These are phyloP conservation scores for Graphilbum ipis-grandicollis DNA, from an alignment of 2,329 filamentous ascomycete species.

Conservation along the genomic window DNA sequence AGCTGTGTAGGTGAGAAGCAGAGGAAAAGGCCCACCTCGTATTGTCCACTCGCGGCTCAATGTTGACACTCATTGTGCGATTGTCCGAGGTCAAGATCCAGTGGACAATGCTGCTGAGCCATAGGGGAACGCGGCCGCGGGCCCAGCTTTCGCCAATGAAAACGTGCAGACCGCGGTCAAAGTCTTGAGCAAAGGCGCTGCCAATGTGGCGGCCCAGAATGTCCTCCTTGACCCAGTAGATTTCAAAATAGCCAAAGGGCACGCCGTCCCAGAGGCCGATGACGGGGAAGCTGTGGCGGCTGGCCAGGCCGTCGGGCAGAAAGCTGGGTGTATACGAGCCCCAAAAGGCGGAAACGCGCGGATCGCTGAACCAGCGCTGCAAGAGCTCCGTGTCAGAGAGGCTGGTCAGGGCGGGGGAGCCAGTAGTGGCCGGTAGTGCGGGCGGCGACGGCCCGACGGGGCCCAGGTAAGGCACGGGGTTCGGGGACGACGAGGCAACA, in stretches of 20 bases:
- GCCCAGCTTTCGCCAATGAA: conserved; percentile 88
- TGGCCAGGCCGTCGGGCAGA: conserved; percentile 45
- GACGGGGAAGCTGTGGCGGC: conserved; percentile 67
- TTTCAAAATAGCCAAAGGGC: conserved; percentile 92
- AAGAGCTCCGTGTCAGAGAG: conserved; percentile 44
- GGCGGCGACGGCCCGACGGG: conserved; percentile 20
- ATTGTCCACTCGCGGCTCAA: conserved; percentile 90
- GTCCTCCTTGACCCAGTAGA: conserved; percentile 98
- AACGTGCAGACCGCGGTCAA: conserved; percentile 76
- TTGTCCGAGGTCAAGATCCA: conserved; percentile 63
- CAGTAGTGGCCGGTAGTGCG: conserved; percentile 15
- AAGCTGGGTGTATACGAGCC: conserved; percentile 50
- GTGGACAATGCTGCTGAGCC: conserved; percentile 78
- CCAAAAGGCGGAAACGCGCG: conserved; percentile 77
- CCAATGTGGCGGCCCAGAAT: conserved; percentile 52
- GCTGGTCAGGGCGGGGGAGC: conserved; percentile 21
- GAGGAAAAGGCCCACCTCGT: too few relatives aligned
- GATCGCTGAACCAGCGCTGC: conserved; percentile 75
- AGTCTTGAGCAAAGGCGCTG: conserved; percentile 45
- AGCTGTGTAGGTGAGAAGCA: too few relatives aligned
- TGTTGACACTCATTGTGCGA: conserved; percentile 63
- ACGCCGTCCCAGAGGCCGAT: conserved; percentile 90
- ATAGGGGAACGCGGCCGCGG: conserved; percentile 61
- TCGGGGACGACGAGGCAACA: conserved; percentile 53
- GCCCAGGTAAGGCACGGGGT: conserved; percentile 48